Base-by-base conservation (phyloP, 495 filamentous ascomycete genomes). In the Podospora australis region DNA sequence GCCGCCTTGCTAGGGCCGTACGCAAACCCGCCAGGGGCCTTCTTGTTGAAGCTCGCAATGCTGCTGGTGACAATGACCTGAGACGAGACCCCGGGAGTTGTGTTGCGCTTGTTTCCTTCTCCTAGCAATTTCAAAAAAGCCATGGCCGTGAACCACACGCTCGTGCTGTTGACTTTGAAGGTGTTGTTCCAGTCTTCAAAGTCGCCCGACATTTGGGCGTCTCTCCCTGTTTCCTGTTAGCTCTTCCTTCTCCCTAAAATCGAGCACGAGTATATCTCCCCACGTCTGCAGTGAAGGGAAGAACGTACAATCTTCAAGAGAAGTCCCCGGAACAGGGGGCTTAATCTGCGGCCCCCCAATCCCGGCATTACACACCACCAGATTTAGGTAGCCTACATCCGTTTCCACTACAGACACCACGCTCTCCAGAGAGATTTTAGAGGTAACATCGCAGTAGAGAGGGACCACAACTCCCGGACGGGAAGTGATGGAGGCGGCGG, bases 361-460 rank as follows among this genome's bases (percentile, higher is more conserved):
- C 13, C 84, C 84, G 6, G 81, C 77, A 64, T 87, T 88, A 50
- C 80, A 81, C 24, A 87, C 71, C 0, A 88, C 62, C 29, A 87
- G 60, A 57, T 87, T 81, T 26, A 87, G 69, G 49, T 76, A 78
- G 4, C 71, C 78, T 2, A 66, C 68, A 25, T 86, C 80, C 3
- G 68, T 58, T 24, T 73, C 62, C 40, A 87, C 69, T 1, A 72
- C 58, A 2, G 67, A 54, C 23, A 73, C 81, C 19, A 79, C 73
- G 9, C 65, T 60, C 46, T 76, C 54, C 0, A 87, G 71, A 5
- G 75, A 78, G 28, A 77, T 74, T 48, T 79, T 78, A 8, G 81
- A 86, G 2, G 83, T 78, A 17, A 87, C 77, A 54, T 88, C 84
- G 54, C 79, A 82, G 44, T 63, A 55, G 22, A 87, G 53, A 6